A percentile compares a stretch with the other conserved stretches of the same genome.
Evolutionary conservation across 2,329 filamentous ascomycete species (phyloP).

Genomic region (Aureobasidium leucospermi): DNA sequence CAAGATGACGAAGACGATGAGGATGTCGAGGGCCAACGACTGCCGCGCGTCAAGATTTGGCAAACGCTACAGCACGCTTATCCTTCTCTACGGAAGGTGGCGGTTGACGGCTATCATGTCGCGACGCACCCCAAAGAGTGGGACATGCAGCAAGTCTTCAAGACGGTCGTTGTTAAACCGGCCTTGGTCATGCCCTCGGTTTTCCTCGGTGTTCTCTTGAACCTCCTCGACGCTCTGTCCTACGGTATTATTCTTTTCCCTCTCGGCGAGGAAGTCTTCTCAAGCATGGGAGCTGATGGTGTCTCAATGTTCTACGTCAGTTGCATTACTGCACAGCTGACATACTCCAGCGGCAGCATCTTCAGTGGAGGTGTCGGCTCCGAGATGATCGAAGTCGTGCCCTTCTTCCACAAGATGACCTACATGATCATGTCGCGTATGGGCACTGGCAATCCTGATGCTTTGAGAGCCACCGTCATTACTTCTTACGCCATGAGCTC

Average conservation of each 20-base stretch:
- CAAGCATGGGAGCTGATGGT: slow-evolving; percentile 78
- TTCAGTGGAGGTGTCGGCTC: slow-evolving; percentile 91
- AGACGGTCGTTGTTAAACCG: slow-evolving; percentile 58
- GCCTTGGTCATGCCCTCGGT: slow-evolving; percentile 73
- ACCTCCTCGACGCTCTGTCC: slow-evolving; percentile 88
- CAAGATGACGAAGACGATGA: background rate
- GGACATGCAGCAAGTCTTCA: slow-evolving; percentile 59
- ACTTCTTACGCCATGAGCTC: slow-evolving; percentile 85
- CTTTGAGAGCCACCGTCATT: slow-evolving; percentile 90
- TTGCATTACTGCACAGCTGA: slow-evolving; percentile 87
- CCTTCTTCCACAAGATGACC: slow-evolving; percentile 98
- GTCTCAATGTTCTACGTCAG: slow-evolving; percentile 99
- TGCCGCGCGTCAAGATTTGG: slow-evolving; percentile 21
- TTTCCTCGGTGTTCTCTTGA: slow-evolving; percentile 78
- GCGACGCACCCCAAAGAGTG: slow-evolving; percentile 61
- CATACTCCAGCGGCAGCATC: slow-evolving; percentile 80
- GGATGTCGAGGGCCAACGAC: slow-evolving; percentile 20
- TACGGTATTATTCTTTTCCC: slow-evolving; percentile 87
- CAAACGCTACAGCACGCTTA: slow-evolving; percentile 24
- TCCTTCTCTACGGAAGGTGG: slow-evolving; percentile 19
- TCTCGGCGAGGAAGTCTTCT: slow-evolving; percentile 77
- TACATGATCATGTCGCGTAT: slow-evolving; percentile 73
- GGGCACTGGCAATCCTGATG: slow-evolving; percentile 71
- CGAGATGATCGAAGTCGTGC: slow-evolving; percentile 97
- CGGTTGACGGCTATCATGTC: slow-evolving; percentile 21